Evolutionary conservation across 2,329 filamentous ascomycete genomes (phyloP).

Genomic region (Phialocephala subalpina): DNA sequence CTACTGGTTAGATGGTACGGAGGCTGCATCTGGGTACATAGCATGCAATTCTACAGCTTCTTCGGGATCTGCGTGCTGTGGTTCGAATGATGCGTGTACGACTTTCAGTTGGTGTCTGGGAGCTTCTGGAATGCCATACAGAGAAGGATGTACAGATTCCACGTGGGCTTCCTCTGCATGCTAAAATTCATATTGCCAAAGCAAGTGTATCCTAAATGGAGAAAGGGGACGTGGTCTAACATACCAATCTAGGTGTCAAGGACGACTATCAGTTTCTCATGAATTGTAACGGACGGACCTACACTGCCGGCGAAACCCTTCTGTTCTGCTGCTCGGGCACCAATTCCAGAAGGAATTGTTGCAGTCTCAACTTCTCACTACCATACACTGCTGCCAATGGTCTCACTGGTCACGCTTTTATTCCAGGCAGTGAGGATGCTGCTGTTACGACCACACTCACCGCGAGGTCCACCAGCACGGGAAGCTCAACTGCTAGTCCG

Average conservation of each 20-base stretch:
- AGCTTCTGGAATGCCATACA: slow-evolving; percentile 5
- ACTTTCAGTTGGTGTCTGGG: slow-evolving; percentile 14
- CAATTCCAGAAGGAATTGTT: not conserved
- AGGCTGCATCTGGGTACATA: not conserved
- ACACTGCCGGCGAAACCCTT: not conserved
- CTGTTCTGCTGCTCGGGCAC: not conserved
- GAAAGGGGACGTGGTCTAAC: not conserved
- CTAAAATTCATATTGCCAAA: not conserved
- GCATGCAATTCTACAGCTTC: slow-evolving; percentile 6
- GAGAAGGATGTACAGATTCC: slow-evolving; percentile 10
- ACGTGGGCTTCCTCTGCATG: not conserved
- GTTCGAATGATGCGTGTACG: slow-evolving; percentile 3
- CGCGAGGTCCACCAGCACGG: not conserved
- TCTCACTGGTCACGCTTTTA: slow-evolving; percentile 3
- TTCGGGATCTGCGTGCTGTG: not conserved
- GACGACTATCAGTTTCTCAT: slow-evolving; percentile 7
- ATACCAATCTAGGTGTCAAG: not conserved
- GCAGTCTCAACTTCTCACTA: slow-evolving; percentile 1
- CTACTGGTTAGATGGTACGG: slow-evolving; percentile 7
- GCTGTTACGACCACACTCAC: not conserved
- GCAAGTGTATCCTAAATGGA: not conserved
- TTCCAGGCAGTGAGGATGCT: not conserved
- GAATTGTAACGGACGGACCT: not conserved
- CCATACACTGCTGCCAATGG: not conserved
- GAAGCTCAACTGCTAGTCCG: not conserved